These are phyloP conservation scores for Moesziomyces aphidis DNA, from an alignment of 1,284 basidiomycete species.

Conservation along the genomic window DNA sequence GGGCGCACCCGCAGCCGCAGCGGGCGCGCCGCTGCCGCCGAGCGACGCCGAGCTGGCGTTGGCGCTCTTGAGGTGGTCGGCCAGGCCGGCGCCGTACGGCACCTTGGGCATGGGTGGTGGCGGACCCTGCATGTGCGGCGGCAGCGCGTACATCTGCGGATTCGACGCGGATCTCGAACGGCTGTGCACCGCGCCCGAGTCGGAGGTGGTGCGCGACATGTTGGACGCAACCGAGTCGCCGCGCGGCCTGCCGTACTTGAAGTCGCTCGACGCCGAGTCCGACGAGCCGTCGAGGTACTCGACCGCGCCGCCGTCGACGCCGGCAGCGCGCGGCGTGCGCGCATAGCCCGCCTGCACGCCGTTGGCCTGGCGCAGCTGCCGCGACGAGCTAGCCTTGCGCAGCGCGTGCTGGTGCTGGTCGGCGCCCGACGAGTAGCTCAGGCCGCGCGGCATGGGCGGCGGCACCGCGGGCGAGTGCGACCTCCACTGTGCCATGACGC, in stretches of 20 bases:
- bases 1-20: not conserved
- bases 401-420: conserved; percentile 51
- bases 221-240: conserved; percentile 32
- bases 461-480: conserved; percentile 54
- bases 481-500: conserved; percentile 60
- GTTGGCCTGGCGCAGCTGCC: conserved; percentile 49
- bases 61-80: conserved; percentile 13
- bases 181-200: conserved; percentile 28
- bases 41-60: conserved; percentile 5
- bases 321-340: conserved; percentile 5
- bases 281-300: conserved; percentile 47
- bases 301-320: conserved; percentile 41
- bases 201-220: conserved; percentile 47
- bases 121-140: conserved; percentile 28
- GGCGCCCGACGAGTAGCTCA: conserved; percentile 35
- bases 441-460: conserved; percentile 48
- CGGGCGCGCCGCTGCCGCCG: not conserved
- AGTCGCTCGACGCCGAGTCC: conserved; percentile 33
- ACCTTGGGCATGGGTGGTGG: conserved; percentile 52
- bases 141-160: conserved; percentile 44
- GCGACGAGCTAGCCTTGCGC: conserved; percentile 55
- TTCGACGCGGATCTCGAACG: conserved; percentile 53
- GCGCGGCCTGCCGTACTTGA: conserved; percentile 16
- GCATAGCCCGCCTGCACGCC: conserved; percentile 8
- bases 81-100: conserved; percentile 1